Base-by-base conservation (phyloP, 225 moss, liverwort and hornwort genomes). In the Lunularia cruciata region DNA sequence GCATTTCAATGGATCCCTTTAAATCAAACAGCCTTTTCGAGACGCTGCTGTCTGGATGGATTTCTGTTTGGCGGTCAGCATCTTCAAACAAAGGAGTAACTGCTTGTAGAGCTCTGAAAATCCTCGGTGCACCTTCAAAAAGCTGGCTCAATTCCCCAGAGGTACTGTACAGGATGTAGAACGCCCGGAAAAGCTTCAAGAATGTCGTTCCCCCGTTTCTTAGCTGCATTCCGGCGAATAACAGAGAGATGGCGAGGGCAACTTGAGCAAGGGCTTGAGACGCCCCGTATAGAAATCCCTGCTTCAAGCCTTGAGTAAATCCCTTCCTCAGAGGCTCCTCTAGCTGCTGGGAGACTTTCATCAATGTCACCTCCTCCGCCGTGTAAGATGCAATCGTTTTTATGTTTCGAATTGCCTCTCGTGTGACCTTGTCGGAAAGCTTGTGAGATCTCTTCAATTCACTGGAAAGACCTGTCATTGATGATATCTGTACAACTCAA, bases 91-190 rank as follows among this genome's bases (percentile, higher is more conserved):
- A 60, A 28, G 73, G 73, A 19, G 16, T 47, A 2, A 78, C 52
- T 8, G 73, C 78, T 63, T 73, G 78, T 10, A 64, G 26, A 30
- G 71, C 78, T 68, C 40, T 78, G 30, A 46, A 38, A 16, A 73
- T 43, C 14, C 73, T 73, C 11, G 78, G 78, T 0, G 73, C 8
- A 12, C 69, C 27, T 25, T 53, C 62, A 3, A 72, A 19, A 18
- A 56, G 59, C 58, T 78, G 73, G 14, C 65, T 64, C 37, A 54
- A 14, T 16, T 30, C 57, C 14, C 16, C 11, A 0, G 64, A 42
- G 15, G 46, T 45, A 23, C 2, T 27, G 25, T 15, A 3, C 16
- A 64, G 40, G 27, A 64, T 14, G 6, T 25, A 19, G 4, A 45
- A 64, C 3, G 46, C 64, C 46, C n/a, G 45, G 40, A 64, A 15